Evolutionary conservation across 192 early-diverging fungal species (phyloP), one percentile per base, ranked within the genome.

Genomic region (Coemansia sp.): DNA sequence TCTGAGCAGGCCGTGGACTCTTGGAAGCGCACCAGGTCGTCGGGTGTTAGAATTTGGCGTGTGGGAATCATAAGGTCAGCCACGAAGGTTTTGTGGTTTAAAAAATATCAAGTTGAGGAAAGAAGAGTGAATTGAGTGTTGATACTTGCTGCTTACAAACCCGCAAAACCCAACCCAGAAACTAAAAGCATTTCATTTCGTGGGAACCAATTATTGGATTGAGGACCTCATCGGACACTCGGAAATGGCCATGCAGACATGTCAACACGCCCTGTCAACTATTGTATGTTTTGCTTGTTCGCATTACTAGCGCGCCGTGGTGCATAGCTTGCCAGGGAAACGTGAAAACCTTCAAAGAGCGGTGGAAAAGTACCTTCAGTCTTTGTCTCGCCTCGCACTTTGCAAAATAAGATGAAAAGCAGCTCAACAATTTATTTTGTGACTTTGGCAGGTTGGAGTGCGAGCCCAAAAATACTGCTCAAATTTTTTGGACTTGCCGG

Each of bases 11-110:
- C 87, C 3, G 83, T 49, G 4, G 91, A 93, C 20, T 78, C 75
- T 31, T 89, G 84, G 80, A 95, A 98, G 9, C 85, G 86, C 4
- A 89, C 88, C 20, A 98, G 85, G 79, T 98, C 95, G 5, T 94
- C 92, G 60, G 90, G 90, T 12, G 94, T 94, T 29, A 97, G 82
- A 66, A 98, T 97, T 65, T 89, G 77, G 22, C 78, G 70, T 2
- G 42, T 20, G 0, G 82, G 82, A 36, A 80, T 71, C 81, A 83
- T 83, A 33, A 8, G 16, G 18, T 33, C 13, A 49, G 5, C 42
- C 12, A n/a, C 40, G n/a, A 49, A 51, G 6, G 9, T 10, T 2
- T 20, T 20, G 20, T 3, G 22, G 49, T 47, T 33, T 27, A 27
- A 51, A 20, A 18, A 47, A 47, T 47, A 5, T 47, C 5, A 31